Evolutionary conservation across 2,329 filamentous ascomycete genomes (phyloP).

Genomic region (Lojkania enalia): DNA sequence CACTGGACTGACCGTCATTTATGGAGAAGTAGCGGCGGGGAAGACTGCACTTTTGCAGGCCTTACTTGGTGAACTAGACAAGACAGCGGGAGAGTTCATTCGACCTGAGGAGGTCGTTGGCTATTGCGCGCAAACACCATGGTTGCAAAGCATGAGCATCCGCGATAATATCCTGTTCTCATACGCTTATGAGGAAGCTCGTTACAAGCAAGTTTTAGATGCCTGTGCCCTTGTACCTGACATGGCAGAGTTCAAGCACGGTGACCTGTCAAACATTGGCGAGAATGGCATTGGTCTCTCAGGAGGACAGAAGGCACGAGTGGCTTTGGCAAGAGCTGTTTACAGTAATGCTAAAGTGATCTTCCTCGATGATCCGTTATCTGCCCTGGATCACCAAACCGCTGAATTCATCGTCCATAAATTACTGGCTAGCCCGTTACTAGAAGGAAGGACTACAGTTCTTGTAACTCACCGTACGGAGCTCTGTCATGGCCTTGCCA

Average conservation of each 20-base stretch:
- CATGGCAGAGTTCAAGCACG: slow-evolving; percentile 64
- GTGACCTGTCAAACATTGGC: slow-evolving; percentile 64
- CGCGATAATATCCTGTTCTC: slow-evolving; percentile 70
- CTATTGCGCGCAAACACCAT: slow-evolving; percentile 68
- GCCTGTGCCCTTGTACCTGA: slow-evolving; percentile 65
- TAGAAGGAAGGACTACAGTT: slow-evolving; percentile 58
- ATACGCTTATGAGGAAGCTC: slow-evolving; percentile 66
- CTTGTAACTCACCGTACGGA: slow-evolving; percentile 70
- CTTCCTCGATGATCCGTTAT: slow-evolving; percentile 63
- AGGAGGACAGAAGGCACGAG: slow-evolving; percentile 63
- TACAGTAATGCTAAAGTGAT: slow-evolving; percentile 60
- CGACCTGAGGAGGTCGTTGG: slow-evolving; percentile 61
- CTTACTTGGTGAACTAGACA: slow-evolving; percentile 62
- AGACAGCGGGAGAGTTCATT: slow-evolving; percentile 54
- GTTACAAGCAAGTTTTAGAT: slow-evolving; percentile 70
- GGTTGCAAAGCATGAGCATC: slow-evolving; percentile 71
- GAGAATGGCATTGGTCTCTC: slow-evolving; percentile 65
- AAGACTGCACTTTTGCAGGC: slow-evolving; percentile 66
- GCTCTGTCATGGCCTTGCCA: slow-evolving; percentile 71
- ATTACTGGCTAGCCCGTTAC: slow-evolving; percentile 59
- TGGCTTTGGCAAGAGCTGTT: slow-evolving; percentile 63
- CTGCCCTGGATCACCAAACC: slow-evolving; percentile 66
- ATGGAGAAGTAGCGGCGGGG: slow-evolving; percentile 65
- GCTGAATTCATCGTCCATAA: slow-evolving; percentile 63
- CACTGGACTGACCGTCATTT: slow-evolving; percentile 61